Conservation (phyloP, 345 rosid genomes). For the Gossypium australe region DNA sequence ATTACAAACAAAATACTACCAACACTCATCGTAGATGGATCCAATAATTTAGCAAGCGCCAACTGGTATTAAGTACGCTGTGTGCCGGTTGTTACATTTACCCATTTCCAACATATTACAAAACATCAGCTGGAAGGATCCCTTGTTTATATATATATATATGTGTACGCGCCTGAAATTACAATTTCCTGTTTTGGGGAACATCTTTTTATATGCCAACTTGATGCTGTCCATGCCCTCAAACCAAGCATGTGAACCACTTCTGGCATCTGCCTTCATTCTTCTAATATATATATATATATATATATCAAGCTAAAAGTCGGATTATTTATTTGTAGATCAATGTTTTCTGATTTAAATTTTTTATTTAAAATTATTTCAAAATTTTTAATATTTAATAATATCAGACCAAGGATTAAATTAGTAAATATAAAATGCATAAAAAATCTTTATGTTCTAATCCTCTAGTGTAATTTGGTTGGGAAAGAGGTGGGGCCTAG, state of each 20-base stretch:
- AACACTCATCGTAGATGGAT: background rate
- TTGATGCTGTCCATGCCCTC: background rate
- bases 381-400: too few species aligned
- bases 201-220: background rate
- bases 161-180: background rate
- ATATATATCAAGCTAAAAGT: too few species aligned
- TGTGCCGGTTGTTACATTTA: constrained; percentile 3
- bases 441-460: too few species aligned
- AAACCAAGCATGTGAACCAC: constrained; percentile 6
- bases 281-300: too few species aligned
- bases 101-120: background rate
- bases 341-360: too few species aligned
- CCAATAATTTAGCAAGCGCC: background rate
- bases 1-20: background rate
- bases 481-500: too few species aligned
- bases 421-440: too few species aligned
- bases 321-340: too few species aligned
- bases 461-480: too few species aligned
- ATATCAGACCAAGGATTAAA: too few species aligned
- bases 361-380: too few species aligned
- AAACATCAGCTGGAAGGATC: background rate
- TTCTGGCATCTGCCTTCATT: background rate
- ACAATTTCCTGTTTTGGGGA: background rate
- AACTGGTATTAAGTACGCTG: background rate
- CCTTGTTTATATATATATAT: background rate